Base-by-base conservation (phyloP, 2,329 filamentous ascomycete species). In the Trichoderma oligosporum region DNA sequence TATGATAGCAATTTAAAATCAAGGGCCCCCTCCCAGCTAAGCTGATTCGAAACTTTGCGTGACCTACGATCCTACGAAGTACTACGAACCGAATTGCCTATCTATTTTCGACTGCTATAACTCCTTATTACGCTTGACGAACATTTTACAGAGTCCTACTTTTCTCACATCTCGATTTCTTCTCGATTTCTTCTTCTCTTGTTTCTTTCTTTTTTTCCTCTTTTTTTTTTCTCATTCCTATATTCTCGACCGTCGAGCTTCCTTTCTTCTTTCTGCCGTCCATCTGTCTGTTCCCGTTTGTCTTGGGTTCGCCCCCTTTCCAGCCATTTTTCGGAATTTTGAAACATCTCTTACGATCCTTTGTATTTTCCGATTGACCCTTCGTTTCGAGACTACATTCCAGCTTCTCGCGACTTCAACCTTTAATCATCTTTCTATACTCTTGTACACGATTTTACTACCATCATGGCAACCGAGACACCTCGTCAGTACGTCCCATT, bases 401-500 rank as follows among this genome's bases (percentile, higher is more conserved):
- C 25, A 33, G 11, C 27, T 14, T 35, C 27, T 42, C 42, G 27
- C 36, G 22, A 35, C 31, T 44, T 29, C 9, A 33, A 31, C 1
- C n/a, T 45, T 12, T 18, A 20, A 20, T n/a, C 11, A 18, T 9
- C 16, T 6, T 22, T 4, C 6, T 27, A 24, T 14, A 12, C 12
- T 49, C 25, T 25, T 27, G n/a, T 25, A 22, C 47, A 14, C 39
- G 20, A 31, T 33, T 20, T 22, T 18, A 25, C 35, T 11, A 36
- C 38, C 54, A 41, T 57, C 60, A 74, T 74, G 72, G 66, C 71
- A 59, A 63, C 69, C 12, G 73, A 75, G 62, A 56, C 61, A 11
- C 65, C 71, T 59, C 77, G 80, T 53, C 80, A 82, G 71, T 90
- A 91, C 58, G 91, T 96, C 55, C 92, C 92, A 57, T 76, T 97